phyloP scores from a whole-genome alignment of 1,139 yeast species.

The Debaryomycetaceae sp. region DNA sequence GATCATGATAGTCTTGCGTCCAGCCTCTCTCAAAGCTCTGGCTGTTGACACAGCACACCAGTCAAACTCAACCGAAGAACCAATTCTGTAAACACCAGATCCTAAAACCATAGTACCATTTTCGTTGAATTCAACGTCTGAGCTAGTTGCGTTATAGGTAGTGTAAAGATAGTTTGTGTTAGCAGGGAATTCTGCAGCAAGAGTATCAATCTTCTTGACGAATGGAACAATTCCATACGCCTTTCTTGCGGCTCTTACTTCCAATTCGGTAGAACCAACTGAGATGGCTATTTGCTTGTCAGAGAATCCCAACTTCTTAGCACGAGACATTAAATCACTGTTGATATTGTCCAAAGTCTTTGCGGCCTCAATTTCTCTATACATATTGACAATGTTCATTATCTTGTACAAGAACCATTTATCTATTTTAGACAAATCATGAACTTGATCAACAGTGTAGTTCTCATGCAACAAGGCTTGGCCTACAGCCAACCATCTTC shows the following conservation, averaged over 20 bases:
- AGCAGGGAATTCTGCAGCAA: conserved; percentile 99
- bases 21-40: conserved; percentile 83
- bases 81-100: conserved; percentile 97
- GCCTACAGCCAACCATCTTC: conserved; percentile 98
- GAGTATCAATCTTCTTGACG: conserved; percentile 94
- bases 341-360: conserved; percentile 59
- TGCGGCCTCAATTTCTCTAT: conserved; percentile 68
- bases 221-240: conserved; percentile 80
- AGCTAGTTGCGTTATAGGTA: conserved; percentile 86
- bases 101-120: conserved; percentile 94
- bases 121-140: conserved; percentile 83
- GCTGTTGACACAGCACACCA: conserved; percentile 99
- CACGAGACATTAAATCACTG: conserved; percentile 66
- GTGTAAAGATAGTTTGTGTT: conserved; percentile 93
- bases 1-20: conserved; percentile 90
- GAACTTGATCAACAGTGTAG: conserved; percentile 88
- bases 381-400: conserved; percentile 86
- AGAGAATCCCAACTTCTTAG: conserved; percentile 92
- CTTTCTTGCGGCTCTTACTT: conserved; percentile 78
- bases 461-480: conserved; percentile 90
- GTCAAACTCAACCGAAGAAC: conserved; percentile 97
- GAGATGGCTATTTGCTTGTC: conserved; percentile 87
- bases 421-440: conserved; percentile 87
- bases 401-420: conserved; percentile 94
- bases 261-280: conserved; percentile 66